These are phyloP conservation scores for Carex littledalei DNA, from an alignment of 176 grass and related monocot species.

Conservation along the genomic window DNA sequence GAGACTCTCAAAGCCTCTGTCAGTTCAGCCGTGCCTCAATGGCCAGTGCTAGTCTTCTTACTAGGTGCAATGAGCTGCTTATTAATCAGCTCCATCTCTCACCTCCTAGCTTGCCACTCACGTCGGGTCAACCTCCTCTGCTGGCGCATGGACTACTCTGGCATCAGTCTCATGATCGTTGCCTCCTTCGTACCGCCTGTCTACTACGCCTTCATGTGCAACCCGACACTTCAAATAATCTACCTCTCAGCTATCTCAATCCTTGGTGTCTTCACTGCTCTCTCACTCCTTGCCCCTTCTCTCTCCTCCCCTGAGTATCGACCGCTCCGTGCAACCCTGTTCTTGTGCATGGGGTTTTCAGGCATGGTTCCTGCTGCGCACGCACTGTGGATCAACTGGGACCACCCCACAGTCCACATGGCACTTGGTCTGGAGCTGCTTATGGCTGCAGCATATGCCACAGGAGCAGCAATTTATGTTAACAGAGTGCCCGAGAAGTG, in stretches of 20 bases:
- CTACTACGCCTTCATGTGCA: constrained; percentile 91
- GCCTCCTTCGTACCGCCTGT: constrained; percentile 85
- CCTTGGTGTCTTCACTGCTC: constrained; percentile 50
- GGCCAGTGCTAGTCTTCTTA: constrained; percentile 82
- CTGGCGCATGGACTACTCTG: constrained; percentile 89
- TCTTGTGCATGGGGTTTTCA: constrained; percentile 76
- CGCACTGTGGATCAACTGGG: constrained; percentile 59
- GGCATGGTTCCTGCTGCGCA: constrained; percentile 66
- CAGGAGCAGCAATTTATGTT: constrained; percentile 67
- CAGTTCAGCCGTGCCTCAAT: constrained; percentile 36
- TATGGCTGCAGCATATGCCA: constrained; percentile 55
- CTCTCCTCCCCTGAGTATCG: constrained; percentile 64
- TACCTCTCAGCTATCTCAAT: constrained; percentile 70
- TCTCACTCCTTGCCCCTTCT: constrained; percentile 54
- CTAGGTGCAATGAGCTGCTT: constrained; percentile 77
- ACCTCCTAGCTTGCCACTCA: constrained; percentile 94
- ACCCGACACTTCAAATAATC: constrained; percentile 33
- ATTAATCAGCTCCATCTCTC: constrained; percentile 57
- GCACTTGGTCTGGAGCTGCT: constrained; percentile 55
- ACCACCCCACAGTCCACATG: constrained; percentile 51
- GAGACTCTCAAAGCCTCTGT: not conserved
- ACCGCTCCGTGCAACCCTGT: constrained; percentile 57
- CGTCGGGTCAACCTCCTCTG: constrained; percentile 47
- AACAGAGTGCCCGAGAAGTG: constrained; percentile 85
- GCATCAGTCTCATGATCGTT: constrained; percentile 90